A percentile compares a stretch with the other conserved stretches of the same genome.
These are phyloP conservation scores for Secale cereale DNA, from an alignment of 176 grass and related monocot genomes.

Conservation along the genomic window DNA sequence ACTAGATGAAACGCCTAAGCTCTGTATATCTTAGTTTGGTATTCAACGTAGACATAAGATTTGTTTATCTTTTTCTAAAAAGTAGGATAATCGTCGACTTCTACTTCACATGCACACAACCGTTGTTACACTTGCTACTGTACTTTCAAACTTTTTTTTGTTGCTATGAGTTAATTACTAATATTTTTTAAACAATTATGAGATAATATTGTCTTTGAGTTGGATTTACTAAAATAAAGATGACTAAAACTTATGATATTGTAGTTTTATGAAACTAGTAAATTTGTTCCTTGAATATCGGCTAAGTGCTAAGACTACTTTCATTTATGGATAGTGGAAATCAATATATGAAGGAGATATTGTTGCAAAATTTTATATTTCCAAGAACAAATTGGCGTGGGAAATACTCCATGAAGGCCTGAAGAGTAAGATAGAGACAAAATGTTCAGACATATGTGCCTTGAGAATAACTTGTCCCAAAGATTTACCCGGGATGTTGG, in stretches of 20 bases:
- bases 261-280: neutral
- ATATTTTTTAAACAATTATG: neutral
- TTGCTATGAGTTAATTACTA: neutral
- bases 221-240: neutral
- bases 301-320: neutral
- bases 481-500: constrained; percentile 35
- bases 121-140: neutral
- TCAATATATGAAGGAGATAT: constrained; percentile 57
- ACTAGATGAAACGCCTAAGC: neutral
- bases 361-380: constrained; percentile 54
- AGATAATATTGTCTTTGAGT: neutral
- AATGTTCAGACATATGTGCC: constrained; percentile 39
- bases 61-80: neutral
- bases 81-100: neutral
- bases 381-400: constrained; percentile 45
- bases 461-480: constrained; percentile 47
- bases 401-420: constrained; percentile 52
- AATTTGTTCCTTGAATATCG: neutral
- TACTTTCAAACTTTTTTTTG: neutral
- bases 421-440: constrained; percentile 61
- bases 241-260: neutral
- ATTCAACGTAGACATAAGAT: neutral
- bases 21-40: neutral
- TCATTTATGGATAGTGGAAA: neutral
- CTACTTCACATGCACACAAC: neutral